A percentile compares a stretch with the other conserved stretches of the same genome.
Conservation (phyloP, 1,284 basidiomycete genomes). For the Neolentinus lepideus region DNA sequence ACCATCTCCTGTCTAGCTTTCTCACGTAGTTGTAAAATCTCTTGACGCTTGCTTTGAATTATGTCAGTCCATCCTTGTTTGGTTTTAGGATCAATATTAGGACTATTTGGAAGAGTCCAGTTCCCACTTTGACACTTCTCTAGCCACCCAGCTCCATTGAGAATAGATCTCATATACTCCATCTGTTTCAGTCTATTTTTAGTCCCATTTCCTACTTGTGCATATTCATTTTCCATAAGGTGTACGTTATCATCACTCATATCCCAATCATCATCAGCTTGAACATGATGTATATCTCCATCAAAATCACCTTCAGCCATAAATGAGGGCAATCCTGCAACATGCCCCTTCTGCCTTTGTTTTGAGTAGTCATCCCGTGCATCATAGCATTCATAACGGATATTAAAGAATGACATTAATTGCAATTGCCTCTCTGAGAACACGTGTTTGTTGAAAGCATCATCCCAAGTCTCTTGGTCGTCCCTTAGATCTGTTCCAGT, state of each 20-base stretch:
- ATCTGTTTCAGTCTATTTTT: not conserved
- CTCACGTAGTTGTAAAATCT: not conserved
- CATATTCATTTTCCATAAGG: not conserved
- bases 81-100: not conserved
- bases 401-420: constrained; percentile 14
- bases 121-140: not conserved
- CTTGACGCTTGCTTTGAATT: not conserved
- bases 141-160: not conserved
- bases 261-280: not conserved
- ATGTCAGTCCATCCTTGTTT: not conserved
- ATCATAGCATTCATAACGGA: constrained; percentile 17
- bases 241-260: not conserved
- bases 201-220: not conserved
- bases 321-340: not conserved
- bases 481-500: constrained; percentile 9
- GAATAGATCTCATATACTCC: not conserved
- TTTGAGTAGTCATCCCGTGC: constrained; percentile 15
- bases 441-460: constrained; percentile 6
- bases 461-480: constrained; percentile 8
- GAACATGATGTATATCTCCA: not conserved
- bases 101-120: not conserved
- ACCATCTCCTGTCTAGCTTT: not conserved
- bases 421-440: constrained; percentile 9
- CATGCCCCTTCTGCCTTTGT: not conserved
- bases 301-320: not conserved